Evolutionary conservation across 768 basidiomycete genomes (phyloP).

Genomic region (Albatrellus ellisii): DNA sequence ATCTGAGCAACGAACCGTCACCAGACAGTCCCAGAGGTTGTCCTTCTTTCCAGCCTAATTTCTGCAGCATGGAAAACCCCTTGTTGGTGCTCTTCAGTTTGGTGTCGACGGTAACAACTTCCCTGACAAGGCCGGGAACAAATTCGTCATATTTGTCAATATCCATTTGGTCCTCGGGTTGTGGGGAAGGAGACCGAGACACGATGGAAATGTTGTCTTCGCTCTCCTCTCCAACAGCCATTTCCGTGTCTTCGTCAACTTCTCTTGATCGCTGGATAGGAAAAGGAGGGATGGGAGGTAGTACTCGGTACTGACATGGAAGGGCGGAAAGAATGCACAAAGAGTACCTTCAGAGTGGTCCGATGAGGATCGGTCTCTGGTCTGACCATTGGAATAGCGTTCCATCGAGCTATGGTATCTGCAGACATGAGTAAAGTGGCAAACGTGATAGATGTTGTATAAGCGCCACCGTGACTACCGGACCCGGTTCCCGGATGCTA

Average conservation of each 20-base stretch:
- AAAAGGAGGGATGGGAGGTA: constrained; percentile 27
- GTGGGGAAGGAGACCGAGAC: constrained; percentile 70
- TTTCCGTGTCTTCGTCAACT: constrained; percentile 16
- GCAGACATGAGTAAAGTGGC: constrained; percentile 38
- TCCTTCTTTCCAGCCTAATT: constrained; percentile 76
- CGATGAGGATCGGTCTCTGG: constrained; percentile 14
- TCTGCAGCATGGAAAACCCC: constrained; percentile 68
- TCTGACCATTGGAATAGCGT: constrained; percentile 43
- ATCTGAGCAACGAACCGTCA: constrained; percentile 38
- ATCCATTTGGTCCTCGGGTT: constrained; percentile 34
- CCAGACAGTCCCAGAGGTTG: constrained; percentile 63
- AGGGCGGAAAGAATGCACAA: constrained; percentile 42
- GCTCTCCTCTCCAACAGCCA: constrained; percentile 27
- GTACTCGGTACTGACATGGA: constrained; percentile 11
- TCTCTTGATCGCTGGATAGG: constrained; percentile 49
- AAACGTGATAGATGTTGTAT: background rate
- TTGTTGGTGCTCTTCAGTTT: constrained; percentile 69
- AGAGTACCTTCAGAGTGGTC: constrained; percentile 11
- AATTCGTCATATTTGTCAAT: constrained; percentile 57
- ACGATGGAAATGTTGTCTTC: constrained; percentile 63
- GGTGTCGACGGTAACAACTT: constrained; percentile 71
- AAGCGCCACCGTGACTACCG: background rate
- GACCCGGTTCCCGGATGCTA: background rate
- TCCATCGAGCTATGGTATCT: constrained; percentile 56
- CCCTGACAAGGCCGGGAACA: constrained; percentile 30